A percentile compares a stretch with the other conserved stretches of the same genome.
phyloP scores from a whole-genome alignment of 2,329 filamentous ascomycete species.

The Talaromyces funiculosus region DNA sequence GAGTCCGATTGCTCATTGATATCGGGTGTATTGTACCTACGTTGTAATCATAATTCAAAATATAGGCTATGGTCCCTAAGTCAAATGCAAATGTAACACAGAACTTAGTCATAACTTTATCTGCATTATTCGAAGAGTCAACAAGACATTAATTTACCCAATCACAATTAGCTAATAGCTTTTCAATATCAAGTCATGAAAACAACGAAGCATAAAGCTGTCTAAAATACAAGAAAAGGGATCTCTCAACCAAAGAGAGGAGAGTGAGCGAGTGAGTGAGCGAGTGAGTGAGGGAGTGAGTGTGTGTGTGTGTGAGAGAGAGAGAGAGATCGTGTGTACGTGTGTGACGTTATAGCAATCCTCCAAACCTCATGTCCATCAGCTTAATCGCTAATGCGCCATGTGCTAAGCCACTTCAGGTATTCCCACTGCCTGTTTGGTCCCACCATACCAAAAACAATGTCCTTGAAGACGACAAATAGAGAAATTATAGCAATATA shows the following conservation, averaged over 20 bases:
- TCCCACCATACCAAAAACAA: conserved; percentile 95
- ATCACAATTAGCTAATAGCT: background rate
- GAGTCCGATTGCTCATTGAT: background rate
- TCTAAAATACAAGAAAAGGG: conserved; percentile 4
- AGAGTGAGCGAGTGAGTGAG: background rate
- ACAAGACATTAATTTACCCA: background rate
- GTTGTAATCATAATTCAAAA: conserved; percentile 1
- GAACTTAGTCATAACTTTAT: background rate
- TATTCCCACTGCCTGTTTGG: conserved; percentile 77
- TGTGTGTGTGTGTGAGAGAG: background rate
- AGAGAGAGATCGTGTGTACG: no score
- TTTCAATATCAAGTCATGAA: conserved; percentile 1
- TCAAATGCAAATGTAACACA: background rate
- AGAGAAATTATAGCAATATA: conserved; percentile 72
- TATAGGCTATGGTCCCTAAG: background rate
- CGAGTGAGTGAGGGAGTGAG: background rate
- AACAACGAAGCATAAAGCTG: background rate
- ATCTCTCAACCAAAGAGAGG: background rate
- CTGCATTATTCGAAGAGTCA: background rate
- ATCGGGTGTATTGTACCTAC: background rate
- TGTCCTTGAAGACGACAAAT: conserved; percentile 85
- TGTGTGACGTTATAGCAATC: background rate
- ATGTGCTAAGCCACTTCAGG: conserved; percentile 86
- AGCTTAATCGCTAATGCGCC: conserved; percentile 68
- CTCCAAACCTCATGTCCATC: conserved; percentile 10